Conservation (phyloP, 805 yeast genomes). For the Saccharomycopsis schoenii region DNA sequence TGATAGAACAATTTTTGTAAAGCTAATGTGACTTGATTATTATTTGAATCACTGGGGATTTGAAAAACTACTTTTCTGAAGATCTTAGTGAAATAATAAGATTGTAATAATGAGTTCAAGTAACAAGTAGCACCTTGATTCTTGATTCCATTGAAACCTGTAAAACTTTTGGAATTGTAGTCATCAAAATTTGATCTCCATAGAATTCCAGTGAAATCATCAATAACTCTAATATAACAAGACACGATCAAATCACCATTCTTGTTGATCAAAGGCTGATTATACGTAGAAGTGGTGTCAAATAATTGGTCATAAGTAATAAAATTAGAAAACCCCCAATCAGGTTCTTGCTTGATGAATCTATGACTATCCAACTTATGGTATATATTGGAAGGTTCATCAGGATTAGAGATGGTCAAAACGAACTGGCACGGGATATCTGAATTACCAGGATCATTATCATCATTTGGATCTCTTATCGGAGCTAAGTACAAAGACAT, state of each 20-base stretch:
- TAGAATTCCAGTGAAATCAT: conserved; percentile 87
- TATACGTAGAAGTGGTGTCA: conserved; percentile 23
- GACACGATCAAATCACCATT: conserved; percentile 60
- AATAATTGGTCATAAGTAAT: conserved; percentile 43
- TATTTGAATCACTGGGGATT: conserved; percentile 58
- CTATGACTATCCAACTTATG: conserved; percentile 66
- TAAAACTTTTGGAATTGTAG: conserved; percentile 75
- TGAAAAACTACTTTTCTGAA: conserved; percentile 82
- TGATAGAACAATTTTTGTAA: conserved; percentile 81
- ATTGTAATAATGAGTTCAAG: conserved; percentile 83
- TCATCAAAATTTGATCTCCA: conserved; percentile 76
- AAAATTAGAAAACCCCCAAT: conserved; percentile 92
- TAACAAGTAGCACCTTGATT: conserved; percentile 99
- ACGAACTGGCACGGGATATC: conserved; percentile 62
- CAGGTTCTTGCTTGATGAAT: conserved; percentile 65
- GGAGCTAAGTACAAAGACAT: conserved; percentile 69
- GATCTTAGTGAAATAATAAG: conserved; percentile 73
- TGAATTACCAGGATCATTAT: conserved; percentile 24
- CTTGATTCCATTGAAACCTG: conserved; percentile 87
- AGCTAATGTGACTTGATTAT: conserved; percentile 34
- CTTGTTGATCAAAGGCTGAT: conserved; percentile 33
- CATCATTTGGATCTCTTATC: conserved; percentile 27
- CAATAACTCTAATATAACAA: conserved; percentile 63
- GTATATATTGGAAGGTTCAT: conserved; percentile 49
- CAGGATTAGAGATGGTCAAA: conserved; percentile 75